Evolutionary conservation across 352 stramenopile species (phyloP), one percentile per base, ranked within the genome.

Genomic region (Saprolegnia parasitica): DNA sequence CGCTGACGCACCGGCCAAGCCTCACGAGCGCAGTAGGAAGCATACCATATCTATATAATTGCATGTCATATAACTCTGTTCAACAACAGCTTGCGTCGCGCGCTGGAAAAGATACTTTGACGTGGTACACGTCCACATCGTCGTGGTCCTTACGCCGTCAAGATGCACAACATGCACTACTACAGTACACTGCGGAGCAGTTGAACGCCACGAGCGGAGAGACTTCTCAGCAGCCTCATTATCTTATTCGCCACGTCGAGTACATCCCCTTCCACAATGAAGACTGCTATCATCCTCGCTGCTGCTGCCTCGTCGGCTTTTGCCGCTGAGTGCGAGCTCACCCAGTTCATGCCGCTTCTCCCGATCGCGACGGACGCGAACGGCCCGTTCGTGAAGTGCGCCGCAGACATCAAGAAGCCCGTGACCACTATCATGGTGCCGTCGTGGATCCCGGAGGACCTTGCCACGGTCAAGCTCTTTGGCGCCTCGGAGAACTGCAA

Each of bases 391-490:
- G 47, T 5, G 2, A 55, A 23, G n/a, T 55, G 47, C 47, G n/a
- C 47, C 5, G 24, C n/a, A 5, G 47, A 55, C 24, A 29, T 55
- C 47, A 2, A 29, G n/a, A 29, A 23, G n/a, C 47, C 47, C 2
- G n/a, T 55, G 47, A 29, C 47, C 24, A 29, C 2, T 5, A 2
- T 55, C n/a, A 29, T 55, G 47, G 5, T 6, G n/a, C 47, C 47
- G n/a, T 29, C n/a, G n/a, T 55, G 47, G 47, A 55, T 55, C 47
- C 47, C 47, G n/a, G 24, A 55, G 47, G 47, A 55, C 24, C n/a
- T 23, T 55, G n/a, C 47, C 24, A 29, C 47, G 47, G 47, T 55
- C 24, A 29, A 29, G n/a, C n/a, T 29, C 47, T 55, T 55, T 5
- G n/a, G n/a, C 47, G 24, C n/a, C n/a, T 55, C 47, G n/a, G 47